These are phyloP conservation scores for Hapsidospora chrysogenum DNA, from an alignment of 495 filamentous ascomycete species.

Conservation along the genomic window DNA sequence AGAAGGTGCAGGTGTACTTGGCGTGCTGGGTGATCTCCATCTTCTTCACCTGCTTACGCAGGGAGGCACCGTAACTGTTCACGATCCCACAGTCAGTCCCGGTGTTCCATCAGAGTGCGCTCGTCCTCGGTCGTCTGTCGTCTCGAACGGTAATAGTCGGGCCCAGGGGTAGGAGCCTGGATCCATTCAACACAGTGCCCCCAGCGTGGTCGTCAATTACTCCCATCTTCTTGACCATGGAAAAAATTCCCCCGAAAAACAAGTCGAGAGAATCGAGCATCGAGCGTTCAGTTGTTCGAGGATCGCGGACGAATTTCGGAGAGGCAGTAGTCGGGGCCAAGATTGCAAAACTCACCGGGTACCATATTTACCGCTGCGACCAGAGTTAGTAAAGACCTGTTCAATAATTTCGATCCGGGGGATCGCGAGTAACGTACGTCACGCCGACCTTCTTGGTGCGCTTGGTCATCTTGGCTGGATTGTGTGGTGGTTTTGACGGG, in stretches of 20 bases:
- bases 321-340: constrained; percentile 4
- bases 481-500: constrained; percentile 5
- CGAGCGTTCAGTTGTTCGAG: too few relatives aligned
- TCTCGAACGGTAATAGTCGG: too few relatives aligned
- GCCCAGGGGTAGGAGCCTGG: too few relatives aligned
- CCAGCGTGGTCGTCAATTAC: background rate
- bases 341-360: constrained; percentile 28
- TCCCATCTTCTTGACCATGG: background rate
- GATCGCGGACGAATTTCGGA: background rate
- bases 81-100: constrained; percentile 6
- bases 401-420: constrained; percentile 2
- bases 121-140: too few relatives aligned
- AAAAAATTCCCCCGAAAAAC: background rate
- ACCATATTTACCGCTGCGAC: constrained; percentile 31
- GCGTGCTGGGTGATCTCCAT: constrained; percentile 98
- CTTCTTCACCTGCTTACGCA: constrained; percentile 99
- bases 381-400: constrained; percentile 1
- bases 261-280: too few relatives aligned
- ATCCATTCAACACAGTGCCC: too few relatives aligned
- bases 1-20: constrained; percentile 85
- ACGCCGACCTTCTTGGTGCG: constrained; percentile 96
- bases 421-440: constrained; percentile 38
- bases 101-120: too few relatives aligned
- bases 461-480: constrained; percentile 73
- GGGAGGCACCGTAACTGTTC: constrained; percentile 85